Conservation (phyloP, 1,284 basidiomycete genomes). For the Ceratobasidium papillatum region DNA sequence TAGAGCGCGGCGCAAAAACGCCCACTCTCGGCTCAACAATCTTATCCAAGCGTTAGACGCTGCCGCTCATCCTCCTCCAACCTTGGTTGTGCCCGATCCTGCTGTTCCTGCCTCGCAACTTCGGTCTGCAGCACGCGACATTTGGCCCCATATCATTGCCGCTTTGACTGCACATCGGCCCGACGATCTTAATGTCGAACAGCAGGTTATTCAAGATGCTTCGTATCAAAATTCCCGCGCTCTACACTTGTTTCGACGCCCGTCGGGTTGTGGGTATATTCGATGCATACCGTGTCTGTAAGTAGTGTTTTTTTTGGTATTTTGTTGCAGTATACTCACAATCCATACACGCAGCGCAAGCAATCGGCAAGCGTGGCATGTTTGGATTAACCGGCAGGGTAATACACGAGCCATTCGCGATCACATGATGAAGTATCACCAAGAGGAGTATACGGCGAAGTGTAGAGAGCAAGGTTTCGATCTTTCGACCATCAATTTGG, state of each 20-base stretch:
- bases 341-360: not conserved
- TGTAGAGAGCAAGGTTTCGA: not conserved
- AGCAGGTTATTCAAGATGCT: not conserved
- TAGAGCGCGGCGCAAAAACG: not conserved
- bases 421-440: not conserved
- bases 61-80: not conserved
- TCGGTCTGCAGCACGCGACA: not conserved
- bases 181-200: not conserved
- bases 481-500: no score
- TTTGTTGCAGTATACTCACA: not conserved
- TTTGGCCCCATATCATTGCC: not conserved
- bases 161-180: not conserved
- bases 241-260: not conserved
- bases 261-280: not conserved
- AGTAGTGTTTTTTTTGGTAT: not conserved
- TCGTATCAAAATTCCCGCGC: not conserved
- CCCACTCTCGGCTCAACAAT: not conserved
- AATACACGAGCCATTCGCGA: not conserved
- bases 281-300: slow-evolving; percentile 3
- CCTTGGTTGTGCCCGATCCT: not conserved
- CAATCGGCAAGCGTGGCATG: not conserved
- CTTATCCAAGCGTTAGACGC: not conserved
- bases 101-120: not conserved
- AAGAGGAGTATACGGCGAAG: not conserved
- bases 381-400: not conserved